A percentile compares a stretch with the other conserved stretches of the same genome.
Evolutionary conservation across 176 grass and related monocot species (phyloP).

Genomic region (Musa beccarii): DNA sequence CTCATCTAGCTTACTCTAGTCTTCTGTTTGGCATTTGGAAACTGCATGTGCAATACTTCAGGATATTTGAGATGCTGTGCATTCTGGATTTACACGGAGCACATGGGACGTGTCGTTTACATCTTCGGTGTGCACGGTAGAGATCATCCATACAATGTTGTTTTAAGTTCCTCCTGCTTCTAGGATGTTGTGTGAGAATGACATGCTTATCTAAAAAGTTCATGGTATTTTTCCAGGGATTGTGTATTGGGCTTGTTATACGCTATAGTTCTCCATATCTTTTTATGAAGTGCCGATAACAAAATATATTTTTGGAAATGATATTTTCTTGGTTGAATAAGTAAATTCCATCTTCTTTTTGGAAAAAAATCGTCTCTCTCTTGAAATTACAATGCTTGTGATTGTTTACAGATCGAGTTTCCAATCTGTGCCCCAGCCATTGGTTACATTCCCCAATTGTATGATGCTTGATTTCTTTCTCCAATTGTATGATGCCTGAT

Average conservation of each 20-base stretch:
- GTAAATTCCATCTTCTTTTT: neutral
- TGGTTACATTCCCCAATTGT: no score
- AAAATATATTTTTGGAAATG: neutral
- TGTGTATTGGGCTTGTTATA: neutral
- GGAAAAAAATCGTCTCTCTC: no score
- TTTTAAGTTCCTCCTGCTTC: neutral
- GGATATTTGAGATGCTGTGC: neutral
- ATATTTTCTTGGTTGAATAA: neutral
- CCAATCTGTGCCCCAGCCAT: no score
- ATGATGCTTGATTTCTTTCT: no score
- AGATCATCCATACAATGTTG: neutral
- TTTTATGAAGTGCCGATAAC: neutral
- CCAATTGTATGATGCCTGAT: no score
- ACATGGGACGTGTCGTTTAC: neutral
- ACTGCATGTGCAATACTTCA: neutral
- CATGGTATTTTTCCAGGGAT: neutral
- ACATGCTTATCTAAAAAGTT: neutral
- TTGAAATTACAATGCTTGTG: no score
- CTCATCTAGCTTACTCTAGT: slow-evolving; percentile 47
- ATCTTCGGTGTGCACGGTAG: neutral
- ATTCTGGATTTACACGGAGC: neutral
- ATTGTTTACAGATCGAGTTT: no score
- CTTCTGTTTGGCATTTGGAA: neutral
- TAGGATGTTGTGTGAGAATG: neutral
- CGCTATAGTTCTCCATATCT: neutral